phyloP scores from a whole-genome alignment of 257 asterid species.

The Jacaranda mimosifolia region DNA sequence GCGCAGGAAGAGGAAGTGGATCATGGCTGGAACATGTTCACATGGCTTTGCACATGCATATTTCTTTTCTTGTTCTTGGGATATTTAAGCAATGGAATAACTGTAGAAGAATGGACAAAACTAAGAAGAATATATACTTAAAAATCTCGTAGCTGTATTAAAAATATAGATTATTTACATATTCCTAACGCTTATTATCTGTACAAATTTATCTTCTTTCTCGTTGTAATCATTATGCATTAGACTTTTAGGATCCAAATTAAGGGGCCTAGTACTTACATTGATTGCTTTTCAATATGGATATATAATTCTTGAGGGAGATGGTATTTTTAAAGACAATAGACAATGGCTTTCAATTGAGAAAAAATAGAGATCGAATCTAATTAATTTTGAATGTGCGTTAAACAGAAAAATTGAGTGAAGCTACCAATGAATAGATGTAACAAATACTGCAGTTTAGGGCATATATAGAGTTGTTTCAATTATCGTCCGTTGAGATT shows the following conservation, averaged over 20 bases:
- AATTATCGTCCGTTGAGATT: too few relatives aligned
- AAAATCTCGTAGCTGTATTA: not conserved
- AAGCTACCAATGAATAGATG: too few relatives aligned
- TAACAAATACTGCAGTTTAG: too few relatives aligned
- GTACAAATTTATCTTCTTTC: not conserved
- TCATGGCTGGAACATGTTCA: constrained; percentile 35
- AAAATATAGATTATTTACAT: not conserved
- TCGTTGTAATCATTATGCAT: constrained; percentile 3
- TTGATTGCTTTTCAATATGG: not conserved
- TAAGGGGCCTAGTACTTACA: not conserved
- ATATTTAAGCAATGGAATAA: not conserved
- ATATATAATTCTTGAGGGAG: too few relatives aligned
- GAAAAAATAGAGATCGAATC: too few relatives aligned
- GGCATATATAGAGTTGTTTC: too few relatives aligned
- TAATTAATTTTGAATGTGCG: too few relatives aligned
- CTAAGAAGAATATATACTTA: not conserved
- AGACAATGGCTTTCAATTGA: too few relatives aligned
- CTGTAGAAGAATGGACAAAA: constrained; percentile 27
- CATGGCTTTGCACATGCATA: constrained; percentile 34
- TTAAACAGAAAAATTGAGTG: too few relatives aligned
- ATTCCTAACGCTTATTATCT: constrained; percentile 12
- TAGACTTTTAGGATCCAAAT: constrained; percentile 17
- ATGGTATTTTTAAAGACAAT: too few relatives aligned
- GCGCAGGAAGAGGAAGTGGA: constrained; percentile 13
- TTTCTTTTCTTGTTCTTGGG: not conserved